phyloP scores from a whole-genome alignment of 179 eudicot species.

The Vitellaria paradoxa region DNA sequence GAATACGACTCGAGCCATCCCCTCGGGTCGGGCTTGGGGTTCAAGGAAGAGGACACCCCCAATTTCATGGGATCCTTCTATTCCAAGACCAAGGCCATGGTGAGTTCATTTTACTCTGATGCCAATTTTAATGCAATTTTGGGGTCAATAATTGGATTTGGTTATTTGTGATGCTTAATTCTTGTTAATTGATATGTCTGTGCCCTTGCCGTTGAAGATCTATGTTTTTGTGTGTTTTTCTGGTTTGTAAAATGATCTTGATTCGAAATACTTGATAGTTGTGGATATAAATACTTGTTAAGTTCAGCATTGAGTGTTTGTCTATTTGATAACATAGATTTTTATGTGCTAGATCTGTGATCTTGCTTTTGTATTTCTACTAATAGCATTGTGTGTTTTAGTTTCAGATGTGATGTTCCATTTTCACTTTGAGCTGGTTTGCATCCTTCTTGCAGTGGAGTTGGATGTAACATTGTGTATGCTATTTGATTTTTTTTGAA shows the following conservation, averaged over 20 bases:
- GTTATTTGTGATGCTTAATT: neutral
- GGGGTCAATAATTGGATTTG: neutral
- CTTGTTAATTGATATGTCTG: neutral
- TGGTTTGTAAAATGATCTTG: neutral
- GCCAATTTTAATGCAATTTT: neutral
- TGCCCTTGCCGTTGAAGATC: neutral
- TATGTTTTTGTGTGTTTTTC: neutral
- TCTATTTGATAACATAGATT: neutral
- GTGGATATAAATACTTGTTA: neutral
- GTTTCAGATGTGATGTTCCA: neutral
- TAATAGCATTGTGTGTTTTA: too few relatives aligned
- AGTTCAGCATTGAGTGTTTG: neutral
- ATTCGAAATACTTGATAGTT: neutral
- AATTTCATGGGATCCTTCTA: slow-evolving; percentile 69
- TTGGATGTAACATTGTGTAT: neutral
- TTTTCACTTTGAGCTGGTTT: neutral
- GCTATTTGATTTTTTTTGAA: neutral
- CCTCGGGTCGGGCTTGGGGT: slow-evolving; percentile 63
- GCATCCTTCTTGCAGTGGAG: neutral
- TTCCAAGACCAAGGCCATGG: slow-evolving; percentile 54
- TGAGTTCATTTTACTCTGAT: neutral
- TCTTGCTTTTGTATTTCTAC: neutral
- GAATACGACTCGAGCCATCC: slow-evolving; percentile 61
- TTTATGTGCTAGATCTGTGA: neutral
- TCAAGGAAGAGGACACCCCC: slow-evolving; percentile 76